These are phyloP conservation scores for Phialophora tarda DNA, from an alignment of 2,329 filamentous ascomycete genomes.

Conservation along the genomic window DNA sequence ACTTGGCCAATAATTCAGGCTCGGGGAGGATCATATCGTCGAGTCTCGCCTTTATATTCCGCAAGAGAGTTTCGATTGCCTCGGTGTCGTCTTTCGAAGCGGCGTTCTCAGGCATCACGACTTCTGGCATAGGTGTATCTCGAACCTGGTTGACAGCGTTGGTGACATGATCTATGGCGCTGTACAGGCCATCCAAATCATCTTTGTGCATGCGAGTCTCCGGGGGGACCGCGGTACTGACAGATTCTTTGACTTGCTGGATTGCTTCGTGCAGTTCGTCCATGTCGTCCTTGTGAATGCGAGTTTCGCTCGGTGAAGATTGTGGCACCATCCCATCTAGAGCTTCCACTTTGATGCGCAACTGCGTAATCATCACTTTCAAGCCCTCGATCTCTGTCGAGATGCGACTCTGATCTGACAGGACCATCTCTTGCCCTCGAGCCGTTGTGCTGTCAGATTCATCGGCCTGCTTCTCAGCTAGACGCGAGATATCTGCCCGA, in stretches of 20 bases:
- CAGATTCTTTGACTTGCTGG: constrained; percentile 61
- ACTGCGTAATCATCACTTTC: constrained; percentile 79
- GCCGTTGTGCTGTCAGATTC: constrained; percentile 58
- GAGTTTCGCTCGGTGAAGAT: constrained; percentile 47
- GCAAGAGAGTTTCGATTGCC: constrained; percentile 86
- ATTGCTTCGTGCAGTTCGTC: constrained; percentile 54
- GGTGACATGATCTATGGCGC: constrained; percentile 59
- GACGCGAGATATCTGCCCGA: constrained; percentile 75
- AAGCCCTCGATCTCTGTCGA: constrained; percentile 81
- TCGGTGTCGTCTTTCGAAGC: constrained; percentile 83
- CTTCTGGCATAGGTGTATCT: constrained; percentile 48
- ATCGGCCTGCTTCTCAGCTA: constrained; percentile 64
- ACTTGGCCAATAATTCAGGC: constrained; percentile 70
- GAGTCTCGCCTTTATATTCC: constrained; percentile 85
- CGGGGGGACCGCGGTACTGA: constrained; percentile 10
- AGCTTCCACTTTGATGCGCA: constrained; percentile 82
- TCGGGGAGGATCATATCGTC: constrained; percentile 75
- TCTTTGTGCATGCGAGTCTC: constrained; percentile 53
- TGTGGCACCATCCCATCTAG: constrained; percentile 65
- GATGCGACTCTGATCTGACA: constrained; percentile 61
- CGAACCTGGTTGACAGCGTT: constrained; percentile 57
- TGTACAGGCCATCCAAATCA: constrained; percentile 54
- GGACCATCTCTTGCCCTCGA: constrained; percentile 62
- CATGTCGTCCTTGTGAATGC: constrained; percentile 55
- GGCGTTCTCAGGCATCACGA: constrained; percentile 53